Evolutionary conservation across 2,329 filamentous ascomycete genomes (phyloP).

Genomic region (Elsinoe fawcettii): DNA sequence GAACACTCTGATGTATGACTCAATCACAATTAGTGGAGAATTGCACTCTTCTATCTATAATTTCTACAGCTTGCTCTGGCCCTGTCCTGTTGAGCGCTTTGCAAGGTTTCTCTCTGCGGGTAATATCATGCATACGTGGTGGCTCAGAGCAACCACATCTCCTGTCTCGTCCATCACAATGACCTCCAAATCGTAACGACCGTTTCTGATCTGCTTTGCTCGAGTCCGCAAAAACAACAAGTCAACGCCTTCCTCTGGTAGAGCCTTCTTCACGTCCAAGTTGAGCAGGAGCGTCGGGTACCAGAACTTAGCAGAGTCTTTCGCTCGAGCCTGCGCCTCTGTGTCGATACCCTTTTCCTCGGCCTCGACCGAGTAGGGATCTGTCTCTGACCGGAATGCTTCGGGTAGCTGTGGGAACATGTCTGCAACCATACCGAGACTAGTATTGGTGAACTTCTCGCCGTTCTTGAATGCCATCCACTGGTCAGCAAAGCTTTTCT

Average conservation of each 20-base stretch:
- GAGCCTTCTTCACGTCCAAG: constrained; percentile 65
- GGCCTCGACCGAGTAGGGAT: constrained; percentile 28
- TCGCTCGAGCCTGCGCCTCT: constrained; percentile 22
- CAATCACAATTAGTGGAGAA: not conserved
- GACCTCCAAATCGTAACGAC: constrained; percentile 67
- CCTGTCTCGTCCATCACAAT: constrained; percentile 56
- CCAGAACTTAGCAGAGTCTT: constrained; percentile 48
- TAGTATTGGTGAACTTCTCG: constrained; percentile 57
- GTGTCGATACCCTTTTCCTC: constrained; percentile 23
- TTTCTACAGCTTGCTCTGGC: constrained; percentile 15
- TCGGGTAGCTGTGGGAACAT: constrained; percentile 62
- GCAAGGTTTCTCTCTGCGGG: constrained; percentile 57
- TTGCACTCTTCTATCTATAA: not conserved
- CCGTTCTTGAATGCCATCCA: constrained; percentile 58
- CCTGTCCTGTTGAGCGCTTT: constrained; percentile 34
- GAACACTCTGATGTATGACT: too few species aligned
- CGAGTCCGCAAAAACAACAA: constrained; percentile 62
- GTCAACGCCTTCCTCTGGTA: constrained; percentile 61
- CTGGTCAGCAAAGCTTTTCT: constrained; percentile 47
- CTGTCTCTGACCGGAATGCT: constrained; percentile 28
- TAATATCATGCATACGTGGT: constrained; percentile 60
- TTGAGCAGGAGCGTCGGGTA: constrained; percentile 70
- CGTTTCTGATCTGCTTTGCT: constrained; percentile 61
- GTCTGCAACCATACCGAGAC: constrained; percentile 60
- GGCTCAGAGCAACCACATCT: constrained; percentile 59